Conservation (phyloP, 805 yeast genomes). For the Saitoella complicata region DNA sequence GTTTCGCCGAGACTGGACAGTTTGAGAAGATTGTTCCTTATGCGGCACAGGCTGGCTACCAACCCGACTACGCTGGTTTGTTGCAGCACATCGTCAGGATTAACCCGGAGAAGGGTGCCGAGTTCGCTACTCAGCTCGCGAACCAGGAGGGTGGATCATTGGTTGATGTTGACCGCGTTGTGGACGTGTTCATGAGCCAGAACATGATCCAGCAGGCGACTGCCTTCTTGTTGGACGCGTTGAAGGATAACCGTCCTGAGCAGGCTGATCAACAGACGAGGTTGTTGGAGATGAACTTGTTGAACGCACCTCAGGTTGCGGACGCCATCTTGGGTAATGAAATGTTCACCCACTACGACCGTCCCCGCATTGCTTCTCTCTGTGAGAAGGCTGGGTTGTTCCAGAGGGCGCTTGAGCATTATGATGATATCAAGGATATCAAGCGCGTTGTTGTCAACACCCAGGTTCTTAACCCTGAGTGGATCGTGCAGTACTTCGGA, state of each 20-base stretch:
- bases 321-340: conserved; percentile 94
- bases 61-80: conserved; percentile 78
- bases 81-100: conserved; percentile 81
- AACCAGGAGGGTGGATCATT: conserved; percentile 42
- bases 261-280: conserved; percentile 94
- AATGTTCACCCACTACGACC: conserved; percentile 91
- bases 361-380: conserved; percentile 76
- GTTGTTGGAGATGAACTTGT: conserved; percentile 75
- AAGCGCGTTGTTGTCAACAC: conserved; percentile 89
- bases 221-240: conserved; percentile 86
- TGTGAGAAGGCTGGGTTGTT: conserved; percentile 92
- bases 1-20: conserved; percentile 89
- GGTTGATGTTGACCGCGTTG: conserved; percentile 68
- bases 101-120: conserved; percentile 96
- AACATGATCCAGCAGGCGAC: conserved; percentile 95
- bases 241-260: conserved; percentile 82
- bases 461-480: conserved; percentile 68
- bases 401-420: conserved; percentile 93
- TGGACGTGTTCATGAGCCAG: conserved; percentile 88
- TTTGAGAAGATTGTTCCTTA: conserved; percentile 91
- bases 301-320: conserved; percentile 98
- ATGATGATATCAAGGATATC: conserved; percentile 85
- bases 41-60: conserved; percentile 73
- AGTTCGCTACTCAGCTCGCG: conserved; percentile 78
- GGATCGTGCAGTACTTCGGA: conserved; percentile 87